Evolutionary conservation across 2,329 filamentous ascomycete species (phyloP).

Genomic region (Arthrobotrys musiformis): DNA sequence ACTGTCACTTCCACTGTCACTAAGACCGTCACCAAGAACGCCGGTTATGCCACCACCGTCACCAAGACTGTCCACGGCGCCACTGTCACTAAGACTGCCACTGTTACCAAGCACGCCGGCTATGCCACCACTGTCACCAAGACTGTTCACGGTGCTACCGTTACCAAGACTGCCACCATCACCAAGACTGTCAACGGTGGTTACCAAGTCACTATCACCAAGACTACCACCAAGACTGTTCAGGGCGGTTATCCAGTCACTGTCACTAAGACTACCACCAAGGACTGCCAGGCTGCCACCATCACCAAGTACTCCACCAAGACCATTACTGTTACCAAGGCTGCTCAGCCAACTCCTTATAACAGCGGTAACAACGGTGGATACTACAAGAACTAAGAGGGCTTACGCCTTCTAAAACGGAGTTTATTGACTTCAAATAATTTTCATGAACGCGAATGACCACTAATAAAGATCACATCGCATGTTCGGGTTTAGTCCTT

Average conservation of each 20-base stretch:
- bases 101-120: background rate
- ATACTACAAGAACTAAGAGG: constrained; percentile 1
- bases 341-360: constrained; percentile 4
- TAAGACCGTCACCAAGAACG: background rate
- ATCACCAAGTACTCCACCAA: background rate
- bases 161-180: constrained; percentile 23
- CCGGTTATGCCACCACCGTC: background rate
- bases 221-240: background rate
- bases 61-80: background rate
- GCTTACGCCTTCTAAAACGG: no score
- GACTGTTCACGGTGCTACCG: background rate
- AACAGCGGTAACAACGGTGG: constrained; percentile 12
- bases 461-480: constrained; percentile 21
- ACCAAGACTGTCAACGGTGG: background rate
- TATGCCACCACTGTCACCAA: background rate
- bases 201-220: background rate
- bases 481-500: constrained; percentile 17
- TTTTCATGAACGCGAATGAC: constrained; percentile 26
- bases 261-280: background rate
- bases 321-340: background rate
- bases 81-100: constrained; percentile 12
- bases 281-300: background rate
- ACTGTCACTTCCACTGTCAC: background rate
- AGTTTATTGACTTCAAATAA: background rate
- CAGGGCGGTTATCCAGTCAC: background rate